phyloP scores from a whole-genome alignment of 169 alveolate genomes.

The Cryptosporidium sp. region DNA sequence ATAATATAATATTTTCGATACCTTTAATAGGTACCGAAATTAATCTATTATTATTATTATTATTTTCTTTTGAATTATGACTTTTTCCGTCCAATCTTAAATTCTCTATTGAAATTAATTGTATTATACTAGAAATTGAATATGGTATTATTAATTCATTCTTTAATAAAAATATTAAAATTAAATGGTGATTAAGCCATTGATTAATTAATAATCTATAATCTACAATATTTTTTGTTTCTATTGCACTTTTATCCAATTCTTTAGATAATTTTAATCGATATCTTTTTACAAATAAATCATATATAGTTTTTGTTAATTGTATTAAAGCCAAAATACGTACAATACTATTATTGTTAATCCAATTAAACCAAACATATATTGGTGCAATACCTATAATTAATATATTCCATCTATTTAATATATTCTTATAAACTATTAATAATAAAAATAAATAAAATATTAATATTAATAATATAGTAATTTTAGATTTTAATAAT shows the following conservation, averaged over 20 bases:
- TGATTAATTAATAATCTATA: neutral
- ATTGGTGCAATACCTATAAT: neutral
- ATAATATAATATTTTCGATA: neutral
- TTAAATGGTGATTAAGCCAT: constrained; percentile 32
- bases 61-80: neutral
- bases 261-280: neutral
- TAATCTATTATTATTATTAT: no score
- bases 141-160: neutral
- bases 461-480: neutral
- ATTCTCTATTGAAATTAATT: constrained; percentile 27
- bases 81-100: neutral
- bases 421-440: constrained; percentile 12
- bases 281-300: neutral
- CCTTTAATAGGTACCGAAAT: neutral
- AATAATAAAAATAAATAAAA: neutral
- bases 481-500: neutral
- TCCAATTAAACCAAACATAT: constrained; percentile 37
- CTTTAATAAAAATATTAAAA: constrained; percentile 12
- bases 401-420: constrained; percentile 18
- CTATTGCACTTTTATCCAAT: neutral
- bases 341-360: neutral
- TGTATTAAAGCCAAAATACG: neutral
- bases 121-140: constrained; percentile 23
- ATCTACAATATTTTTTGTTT: neutral
- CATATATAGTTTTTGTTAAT: neutral